A percentile compares a stretch with the other conserved stretches of the same genome.
These are phyloP conservation scores for Tulasnella sp. DNA, from an alignment of 768 basidiomycete species.

Conservation along the genomic window DNA sequence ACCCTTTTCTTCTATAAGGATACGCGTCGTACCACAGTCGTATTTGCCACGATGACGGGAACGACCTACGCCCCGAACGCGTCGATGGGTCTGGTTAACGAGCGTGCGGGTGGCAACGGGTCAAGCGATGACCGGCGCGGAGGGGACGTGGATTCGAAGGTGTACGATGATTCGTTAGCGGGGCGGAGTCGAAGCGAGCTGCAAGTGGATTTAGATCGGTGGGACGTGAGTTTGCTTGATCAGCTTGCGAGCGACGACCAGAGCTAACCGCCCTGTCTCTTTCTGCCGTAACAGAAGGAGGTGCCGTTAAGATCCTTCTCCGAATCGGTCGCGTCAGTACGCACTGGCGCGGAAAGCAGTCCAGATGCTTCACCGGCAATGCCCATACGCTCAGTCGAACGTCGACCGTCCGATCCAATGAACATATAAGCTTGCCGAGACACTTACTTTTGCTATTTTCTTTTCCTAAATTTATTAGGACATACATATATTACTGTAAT, in stretches of 20 bases:
- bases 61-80: neutral
- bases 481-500: too few relatives aligned
- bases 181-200: neutral
- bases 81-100: neutral
- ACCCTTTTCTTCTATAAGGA: neutral
- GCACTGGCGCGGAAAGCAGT: neutral
- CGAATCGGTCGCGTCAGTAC: neutral
- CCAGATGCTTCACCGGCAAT: neutral
- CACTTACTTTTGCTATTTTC: too few relatives aligned
- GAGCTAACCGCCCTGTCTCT: too few relatives aligned
- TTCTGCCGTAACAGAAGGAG: neutral
- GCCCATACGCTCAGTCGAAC: neutral
- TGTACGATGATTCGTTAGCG: neutral
- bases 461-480: too few relatives aligned
- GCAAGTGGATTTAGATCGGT: slow-evolving; percentile 3
- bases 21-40: neutral
- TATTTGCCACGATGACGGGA: neutral
- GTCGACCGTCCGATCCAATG: neutral
- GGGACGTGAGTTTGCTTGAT: neutral
- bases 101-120: neutral
- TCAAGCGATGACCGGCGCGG: neutral
- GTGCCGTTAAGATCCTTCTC: neutral
- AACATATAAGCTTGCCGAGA: neutral
- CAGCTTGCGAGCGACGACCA: too few relatives aligned
- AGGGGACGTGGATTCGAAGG: neutral